Base-by-base conservation (phyloP, 371 early-diverging fungal genomes). In the Syncephalastrum monosporum region DNA sequence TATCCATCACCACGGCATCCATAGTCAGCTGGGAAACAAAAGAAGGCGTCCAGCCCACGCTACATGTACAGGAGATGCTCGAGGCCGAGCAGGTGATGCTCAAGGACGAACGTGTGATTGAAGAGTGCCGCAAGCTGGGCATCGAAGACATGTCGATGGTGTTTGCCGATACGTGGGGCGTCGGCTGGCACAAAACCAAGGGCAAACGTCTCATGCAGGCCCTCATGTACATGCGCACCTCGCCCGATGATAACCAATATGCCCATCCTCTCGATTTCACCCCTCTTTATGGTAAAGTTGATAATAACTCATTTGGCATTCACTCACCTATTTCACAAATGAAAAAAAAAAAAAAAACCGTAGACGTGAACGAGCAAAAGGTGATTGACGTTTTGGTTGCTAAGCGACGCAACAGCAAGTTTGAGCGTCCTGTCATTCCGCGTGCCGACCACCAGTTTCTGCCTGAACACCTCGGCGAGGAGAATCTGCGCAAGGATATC, bases 201-300 rank as follows among this genome's bases (percentile, higher is more conserved):
- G 61, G 59, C 29, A 67, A 63, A 43, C 72, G 77, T 47, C 43
- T 77, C 45, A 69, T 74, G 63, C 74, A 74, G 56, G 77, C 65
- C 29, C 55, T 77, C 14, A 62, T 77, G 70, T 77, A 77, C 19
- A 63, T 63, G 57, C 72, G 77, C 57, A 72, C 67, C 16, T 64
- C 65, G 25, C 64, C 69, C 24, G 70, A 71, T 25, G 74, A 74
- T 27, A 77, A 77, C 25, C 77, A 77, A 33, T 77, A 77, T 59
- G 77, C 77, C 27, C 77, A 77, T 61, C 77, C 77, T 59, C 60
- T 77, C 38, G 77, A 77, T 57, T 69, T 77, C 41, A 57, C 68
- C 50, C 74, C 74, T 19, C 63, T 77, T 45, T 53, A 72, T 53
- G 74, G 77, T 71, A 71, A 61, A 61, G 60, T 33, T 33, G 33